phyloP scores from a whole-genome alignment of 495 filamentous ascomycete genomes.

The Elasticomyces elasticus region DNA sequence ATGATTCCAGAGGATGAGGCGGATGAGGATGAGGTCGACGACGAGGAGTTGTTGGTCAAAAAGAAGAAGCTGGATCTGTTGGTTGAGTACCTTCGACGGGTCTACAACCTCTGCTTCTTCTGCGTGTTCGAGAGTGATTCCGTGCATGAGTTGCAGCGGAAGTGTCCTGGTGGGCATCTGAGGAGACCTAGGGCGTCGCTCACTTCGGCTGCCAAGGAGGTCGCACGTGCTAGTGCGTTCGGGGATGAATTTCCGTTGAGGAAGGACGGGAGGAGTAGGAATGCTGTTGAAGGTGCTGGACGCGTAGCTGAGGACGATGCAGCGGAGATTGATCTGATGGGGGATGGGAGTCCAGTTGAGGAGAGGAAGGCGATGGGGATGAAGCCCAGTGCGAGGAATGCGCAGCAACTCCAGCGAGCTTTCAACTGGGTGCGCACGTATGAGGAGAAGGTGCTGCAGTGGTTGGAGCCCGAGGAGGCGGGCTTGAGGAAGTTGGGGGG shows the following conservation, averaged over 20 bases:
- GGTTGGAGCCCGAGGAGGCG: conserved; percentile 78
- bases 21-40: conserved; percentile 76
- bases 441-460: conserved; percentile 88
- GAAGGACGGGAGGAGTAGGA: conserved; percentile 41
- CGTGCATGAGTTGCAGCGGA: conserved; percentile 85
- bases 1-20: conserved; percentile 67
- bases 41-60: conserved; percentile 77
- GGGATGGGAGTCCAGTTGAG: conserved; percentile 41
- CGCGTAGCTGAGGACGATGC: conserved; percentile 36
- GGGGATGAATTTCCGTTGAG: conserved; percentile 73
- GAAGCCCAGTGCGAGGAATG: conserved; percentile 59
- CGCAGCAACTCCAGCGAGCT: conserved; percentile 84
- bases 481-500: conserved; percentile 84
- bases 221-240: conserved; percentile 70
- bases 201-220: conserved; percentile 68
- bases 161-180: conserved; percentile 93
- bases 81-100: conserved; percentile 91
- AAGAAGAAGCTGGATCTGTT: conserved; percentile 95
- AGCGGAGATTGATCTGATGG: conserved; percentile 35
- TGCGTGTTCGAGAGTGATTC: conserved; percentile 98
- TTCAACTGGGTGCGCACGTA: conserved; percentile 99
- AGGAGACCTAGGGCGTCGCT: conserved; percentile 77
- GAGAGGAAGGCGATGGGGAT: conserved; percentile 43
- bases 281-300: conserved; percentile 24
- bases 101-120: conserved; percentile 99